phyloP scores from a whole-genome alignment of 2,329 filamentous ascomycete genomes.

The Colletotrichum costaricense region DNA sequence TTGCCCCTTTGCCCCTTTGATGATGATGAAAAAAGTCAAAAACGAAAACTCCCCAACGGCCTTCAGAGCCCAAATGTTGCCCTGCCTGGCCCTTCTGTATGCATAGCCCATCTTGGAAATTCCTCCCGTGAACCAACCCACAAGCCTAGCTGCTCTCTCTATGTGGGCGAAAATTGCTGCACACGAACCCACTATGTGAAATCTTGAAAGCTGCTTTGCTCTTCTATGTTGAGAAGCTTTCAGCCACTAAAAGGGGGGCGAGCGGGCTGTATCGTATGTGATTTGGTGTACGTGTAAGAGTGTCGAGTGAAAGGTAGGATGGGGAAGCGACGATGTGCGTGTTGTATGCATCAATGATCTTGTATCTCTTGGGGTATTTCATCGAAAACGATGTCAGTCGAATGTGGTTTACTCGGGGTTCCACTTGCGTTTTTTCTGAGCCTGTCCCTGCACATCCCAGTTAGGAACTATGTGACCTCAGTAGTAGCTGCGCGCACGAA shows the following conservation, averaged over 20 bases:
- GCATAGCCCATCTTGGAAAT: conserved; percentile 12
- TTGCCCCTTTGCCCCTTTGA: neutral
- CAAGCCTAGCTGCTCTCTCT: neutral
- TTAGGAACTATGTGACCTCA: conserved; percentile 39
- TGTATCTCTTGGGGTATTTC: conserved; percentile 32
- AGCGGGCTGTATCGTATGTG: conserved; percentile 6
- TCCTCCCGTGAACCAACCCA: neutral
- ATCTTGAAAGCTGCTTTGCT: neutral
- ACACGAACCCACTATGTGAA: conserved; percentile 3
- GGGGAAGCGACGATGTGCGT: conserved; percentile 5
- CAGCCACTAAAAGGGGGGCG: conserved; percentile 8
- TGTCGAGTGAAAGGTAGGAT: conserved; percentile 6
- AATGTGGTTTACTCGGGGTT: conserved; percentile 29
- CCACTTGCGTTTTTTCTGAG: conserved; percentile 39
- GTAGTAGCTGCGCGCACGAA: conserved; percentile 33
- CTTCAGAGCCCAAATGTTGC: conserved; percentile 2
- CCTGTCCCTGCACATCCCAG: conserved; percentile 37
- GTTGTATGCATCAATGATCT: conserved; percentile 20
- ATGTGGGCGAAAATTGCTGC: neutral
- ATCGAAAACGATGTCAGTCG: conserved; percentile 30
- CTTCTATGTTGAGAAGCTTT: conserved; percentile 12
- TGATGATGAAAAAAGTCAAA: neutral
- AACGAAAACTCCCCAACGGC: conserved; percentile 27
- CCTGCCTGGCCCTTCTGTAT: neutral
- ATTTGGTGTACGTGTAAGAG: neutral